Conservation (phyloP, 148 eudicot genomes). For the Rhododendron kiyosumense region DNA sequence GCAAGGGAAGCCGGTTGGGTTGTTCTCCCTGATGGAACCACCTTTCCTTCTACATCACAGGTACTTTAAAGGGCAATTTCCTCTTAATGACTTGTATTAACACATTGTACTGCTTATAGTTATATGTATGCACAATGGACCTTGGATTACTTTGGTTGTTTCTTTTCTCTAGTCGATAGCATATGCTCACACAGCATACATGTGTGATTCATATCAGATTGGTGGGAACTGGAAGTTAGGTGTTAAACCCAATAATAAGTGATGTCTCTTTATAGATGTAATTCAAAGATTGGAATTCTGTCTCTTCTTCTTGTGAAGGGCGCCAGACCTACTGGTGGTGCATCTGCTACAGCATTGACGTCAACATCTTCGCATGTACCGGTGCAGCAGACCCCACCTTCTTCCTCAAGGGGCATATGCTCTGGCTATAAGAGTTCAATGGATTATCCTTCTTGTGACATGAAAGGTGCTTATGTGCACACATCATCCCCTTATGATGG, state of each 20-base stretch:
- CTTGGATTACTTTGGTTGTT: background rate
- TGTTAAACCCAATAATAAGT: background rate
- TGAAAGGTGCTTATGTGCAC: slow-evolving; percentile 51
- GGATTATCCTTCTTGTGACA: slow-evolving; percentile 48
- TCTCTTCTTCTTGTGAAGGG: slow-evolving; percentile 40
- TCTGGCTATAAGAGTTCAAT: slow-evolving; percentile 47
- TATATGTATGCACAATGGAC: background rate
- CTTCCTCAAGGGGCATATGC: slow-evolving; percentile 51
- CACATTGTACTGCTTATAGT: background rate
- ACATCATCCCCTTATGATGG: slow-evolving; percentile 66
- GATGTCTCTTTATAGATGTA: background rate
- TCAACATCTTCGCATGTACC: slow-evolving; percentile 44
- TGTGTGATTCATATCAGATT: background rate
- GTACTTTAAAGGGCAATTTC: slow-evolving; percentile 24
- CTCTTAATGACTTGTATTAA: background rate
- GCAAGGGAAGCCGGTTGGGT: slow-evolving; percentile 99
- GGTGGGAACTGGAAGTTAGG: background rate
- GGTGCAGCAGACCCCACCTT: slow-evolving; percentile 56
- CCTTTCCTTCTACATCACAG: slow-evolving; percentile 89
- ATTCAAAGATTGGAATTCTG: background rate
- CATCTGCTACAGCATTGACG: slow-evolving; percentile 38
- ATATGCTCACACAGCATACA: background rate
- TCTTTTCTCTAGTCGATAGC: background rate
- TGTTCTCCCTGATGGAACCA: slow-evolving; percentile 98
- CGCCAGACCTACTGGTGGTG: slow-evolving; percentile 38